Evolutionary conservation across 2,329 filamentous ascomycete species (phyloP).

Genomic region (Neonectria magnoliae): DNA sequence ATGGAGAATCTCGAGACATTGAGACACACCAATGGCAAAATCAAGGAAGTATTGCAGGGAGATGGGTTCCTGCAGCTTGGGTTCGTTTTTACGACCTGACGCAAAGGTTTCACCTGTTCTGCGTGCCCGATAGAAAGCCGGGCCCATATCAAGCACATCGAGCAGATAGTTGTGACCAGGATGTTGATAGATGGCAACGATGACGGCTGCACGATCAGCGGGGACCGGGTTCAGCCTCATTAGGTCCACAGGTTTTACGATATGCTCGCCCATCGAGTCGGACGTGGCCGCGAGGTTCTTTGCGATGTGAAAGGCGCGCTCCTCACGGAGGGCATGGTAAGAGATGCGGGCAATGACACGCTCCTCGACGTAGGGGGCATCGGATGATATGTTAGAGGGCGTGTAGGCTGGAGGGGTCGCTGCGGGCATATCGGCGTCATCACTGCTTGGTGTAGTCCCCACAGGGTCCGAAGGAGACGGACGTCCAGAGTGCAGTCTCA

Average conservation of each 20-base stretch:
- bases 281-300: slow-evolving; percentile 76
- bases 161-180: slow-evolving; percentile 79
- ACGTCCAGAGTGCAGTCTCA: slow-evolving; percentile 56
- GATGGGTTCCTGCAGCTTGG: slow-evolving; percentile 66
- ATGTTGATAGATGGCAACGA: slow-evolving; percentile 83
- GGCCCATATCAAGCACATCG: slow-evolving; percentile 79
- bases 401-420: slow-evolving; percentile 48
- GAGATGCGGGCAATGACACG: slow-evolving; percentile 85
- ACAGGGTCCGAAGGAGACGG: slow-evolving; percentile 55
- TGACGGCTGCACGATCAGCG: slow-evolving; percentile 75
- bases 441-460: slow-evolving; percentile 47
- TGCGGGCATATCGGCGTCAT: slow-evolving; percentile 52
- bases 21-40: slow-evolving; percentile 87
- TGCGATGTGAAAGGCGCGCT: slow-evolving; percentile 86
- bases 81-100: slow-evolving; percentile 55
- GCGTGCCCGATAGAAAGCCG: slow-evolving; percentile 71
- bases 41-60: slow-evolving; percentile 83
- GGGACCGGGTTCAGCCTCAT: slow-evolving; percentile 74
- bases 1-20: slow-evolving; percentile 90
- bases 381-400: slow-evolving; percentile 50
- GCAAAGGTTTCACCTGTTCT: slow-evolving; percentile 64
- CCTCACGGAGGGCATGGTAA: slow-evolving; percentile 81
- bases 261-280: slow-evolving; percentile 79
- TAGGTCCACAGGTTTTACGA: slow-evolving; percentile 83
- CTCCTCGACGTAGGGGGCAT: slow-evolving; percentile 67